Evolutionary conservation across 208 protist genomes (phyloP).

Genomic region (Zelonia costaricensis): DNA sequence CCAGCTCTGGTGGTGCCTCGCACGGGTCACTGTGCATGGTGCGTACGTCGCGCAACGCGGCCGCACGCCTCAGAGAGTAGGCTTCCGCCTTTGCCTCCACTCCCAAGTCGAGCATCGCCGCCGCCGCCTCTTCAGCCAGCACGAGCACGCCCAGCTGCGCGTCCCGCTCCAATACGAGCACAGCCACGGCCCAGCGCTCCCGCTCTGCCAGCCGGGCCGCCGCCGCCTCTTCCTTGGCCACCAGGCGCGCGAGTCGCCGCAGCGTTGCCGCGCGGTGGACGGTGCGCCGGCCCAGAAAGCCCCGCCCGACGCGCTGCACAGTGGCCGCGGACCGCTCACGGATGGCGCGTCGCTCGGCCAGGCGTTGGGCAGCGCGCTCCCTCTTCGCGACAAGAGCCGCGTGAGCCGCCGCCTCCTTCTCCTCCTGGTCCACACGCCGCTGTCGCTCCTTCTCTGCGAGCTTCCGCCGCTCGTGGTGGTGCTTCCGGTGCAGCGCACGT

Average conservation of each 20-base stretch:
- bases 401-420: not conserved
- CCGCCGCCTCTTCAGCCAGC: too few species aligned
- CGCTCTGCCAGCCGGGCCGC: too few species aligned
- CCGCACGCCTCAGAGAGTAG: too few species aligned
- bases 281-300: not conserved
- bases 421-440: not conserved
- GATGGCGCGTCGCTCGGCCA: slow-evolving; percentile 2
- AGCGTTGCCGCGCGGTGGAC: not conserved
- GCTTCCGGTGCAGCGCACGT: not conserved
- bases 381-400: not conserved
- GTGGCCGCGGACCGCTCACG: slow-evolving; percentile 4
- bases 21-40: too few species aligned
- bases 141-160: too few species aligned
- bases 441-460: slow-evolving; percentile 16
- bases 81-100: too few species aligned
- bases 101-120: too few species aligned
- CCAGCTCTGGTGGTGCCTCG: not conserved
- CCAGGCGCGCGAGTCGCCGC: not conserved
- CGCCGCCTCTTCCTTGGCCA: not conserved
- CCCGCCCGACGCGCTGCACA: slow-evolving; percentile 30
- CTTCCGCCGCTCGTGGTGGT: slow-evolving; percentile 12
- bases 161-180: too few species aligned
- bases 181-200: too few species aligned
- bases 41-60: too few species aligned
- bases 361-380: not conserved